phyloP scores from a whole-genome alignment of 2,329 filamentous ascomycete species.

The Pseudopyrenochaeta lycopersici region DNA sequence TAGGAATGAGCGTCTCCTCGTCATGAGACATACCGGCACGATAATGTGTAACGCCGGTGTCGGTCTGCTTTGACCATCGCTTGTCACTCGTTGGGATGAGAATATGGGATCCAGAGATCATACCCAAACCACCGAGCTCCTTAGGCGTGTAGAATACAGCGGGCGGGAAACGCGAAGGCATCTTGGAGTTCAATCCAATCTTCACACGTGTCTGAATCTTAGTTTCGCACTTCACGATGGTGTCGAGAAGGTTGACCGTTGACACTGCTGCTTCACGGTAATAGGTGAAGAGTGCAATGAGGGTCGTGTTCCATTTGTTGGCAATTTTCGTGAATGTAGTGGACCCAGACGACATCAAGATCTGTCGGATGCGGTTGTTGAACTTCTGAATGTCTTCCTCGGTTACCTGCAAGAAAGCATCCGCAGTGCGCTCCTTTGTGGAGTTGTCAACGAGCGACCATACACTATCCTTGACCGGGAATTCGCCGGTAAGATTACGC shows the following conservation, averaged over 20 bases:
- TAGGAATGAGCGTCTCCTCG: slow-evolving; percentile 96
- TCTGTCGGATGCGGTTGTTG: slow-evolving; percentile 98
- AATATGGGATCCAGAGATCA: slow-evolving; percentile 99
- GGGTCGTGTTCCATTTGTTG: slow-evolving; percentile 98
- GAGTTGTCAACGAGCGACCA: slow-evolving; percentile 98
- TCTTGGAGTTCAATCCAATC: slow-evolving; percentile 98
- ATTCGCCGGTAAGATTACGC: slow-evolving; percentile 96
- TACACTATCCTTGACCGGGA: slow-evolving; percentile 96
- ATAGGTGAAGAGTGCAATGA: slow-evolving; percentile 98
- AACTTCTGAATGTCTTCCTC: slow-evolving; percentile 99
- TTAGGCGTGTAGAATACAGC: slow-evolving; percentile 99
- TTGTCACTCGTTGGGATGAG: slow-evolving; percentile 97
- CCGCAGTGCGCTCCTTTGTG: slow-evolving; percentile 94
- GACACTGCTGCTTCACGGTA: slow-evolving; percentile 98
- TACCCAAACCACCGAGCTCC: slow-evolving; percentile 93
- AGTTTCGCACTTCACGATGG: slow-evolving; percentile 98
- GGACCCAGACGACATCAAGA: slow-evolving; percentile 98
- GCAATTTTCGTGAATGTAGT: slow-evolving; percentile 99
- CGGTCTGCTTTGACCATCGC: slow-evolving; percentile 97
- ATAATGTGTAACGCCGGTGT: slow-evolving; percentile 96
- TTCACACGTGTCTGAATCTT: slow-evolving; percentile 99
- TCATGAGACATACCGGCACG: slow-evolving; percentile 98
- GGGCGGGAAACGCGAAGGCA: slow-evolving; percentile 97
- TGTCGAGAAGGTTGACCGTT: slow-evolving; percentile 91
- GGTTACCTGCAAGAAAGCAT: slow-evolving; percentile 96